Percentiles rank a stretch among this genome's conserved stretches.
Conservation (phyloP, 805 yeast genomes). For the Kazachstania viticola region DNA sequence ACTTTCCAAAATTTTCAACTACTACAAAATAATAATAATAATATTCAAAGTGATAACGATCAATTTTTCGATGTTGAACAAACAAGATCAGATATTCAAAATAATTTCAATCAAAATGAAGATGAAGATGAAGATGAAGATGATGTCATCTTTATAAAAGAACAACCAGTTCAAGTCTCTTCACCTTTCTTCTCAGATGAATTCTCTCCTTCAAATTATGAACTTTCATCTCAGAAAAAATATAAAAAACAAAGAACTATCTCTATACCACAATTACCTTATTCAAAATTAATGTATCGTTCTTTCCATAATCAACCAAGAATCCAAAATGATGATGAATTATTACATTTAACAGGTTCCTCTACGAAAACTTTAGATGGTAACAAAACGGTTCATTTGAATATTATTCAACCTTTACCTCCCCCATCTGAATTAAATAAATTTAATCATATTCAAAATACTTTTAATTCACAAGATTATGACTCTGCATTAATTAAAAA, state of each 20-base stretch:
- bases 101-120: slow-evolving; percentile 2
- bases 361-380: slow-evolving; percentile 24
- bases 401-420: slow-evolving; percentile 4
- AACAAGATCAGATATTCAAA: slow-evolving; percentile 1
- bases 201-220: neutral
- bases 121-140: slow-evolving; percentile 15
- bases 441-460: neutral
- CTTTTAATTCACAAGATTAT: neutral
- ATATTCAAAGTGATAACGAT: neutral
- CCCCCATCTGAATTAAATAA: neutral
- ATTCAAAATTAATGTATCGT: slow-evolving; percentile 33
- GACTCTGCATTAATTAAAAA: neutral
- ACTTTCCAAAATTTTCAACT: neutral
- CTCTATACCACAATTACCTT: slow-evolving; percentile 43
- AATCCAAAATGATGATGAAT: slow-evolving; percentile 22
- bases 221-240: slow-evolving; percentile 7
- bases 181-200: neutral
- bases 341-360: slow-evolving; percentile 23
- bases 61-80: too few species aligned
- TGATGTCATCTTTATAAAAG: slow-evolving; percentile 22
- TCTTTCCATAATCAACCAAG: slow-evolving; percentile 1
- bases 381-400: slow-evolving; percentile 17
- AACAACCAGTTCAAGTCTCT: slow-evolving; percentile 13
- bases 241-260: slow-evolving; percentile 38
- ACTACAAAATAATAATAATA: neutral